phyloP scores from a whole-genome alignment of 2,329 filamentous ascomycete genomes.

The Fusarium stilboides region DNA sequence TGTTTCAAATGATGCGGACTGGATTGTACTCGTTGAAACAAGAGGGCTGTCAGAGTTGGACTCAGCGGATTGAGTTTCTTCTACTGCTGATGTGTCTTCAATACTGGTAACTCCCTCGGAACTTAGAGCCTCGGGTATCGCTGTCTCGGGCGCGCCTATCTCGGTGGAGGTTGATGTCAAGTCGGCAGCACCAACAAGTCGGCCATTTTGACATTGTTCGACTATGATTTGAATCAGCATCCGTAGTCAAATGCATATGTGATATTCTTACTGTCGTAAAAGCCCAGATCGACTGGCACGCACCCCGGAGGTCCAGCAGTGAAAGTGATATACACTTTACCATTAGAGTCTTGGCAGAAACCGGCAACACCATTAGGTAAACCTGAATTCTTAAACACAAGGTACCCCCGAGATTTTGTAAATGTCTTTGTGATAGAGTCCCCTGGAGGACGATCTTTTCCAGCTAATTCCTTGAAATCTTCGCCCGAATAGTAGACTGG shows the following conservation, averaged over 20 bases:
- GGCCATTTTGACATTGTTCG: not conserved
- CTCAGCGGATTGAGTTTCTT: too few species aligned
- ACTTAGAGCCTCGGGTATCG: not conserved
- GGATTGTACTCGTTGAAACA: too few species aligned
- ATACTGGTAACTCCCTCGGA: too few species aligned
- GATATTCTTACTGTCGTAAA: not conserved
- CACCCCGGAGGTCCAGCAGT: not conserved
- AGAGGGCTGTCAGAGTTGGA: too few species aligned
- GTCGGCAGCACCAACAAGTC: not conserved
- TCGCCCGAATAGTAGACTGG: not conserved
- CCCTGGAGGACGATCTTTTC: rapidly evolving
- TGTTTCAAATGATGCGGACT: too few species aligned
- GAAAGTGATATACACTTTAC: not conserved
- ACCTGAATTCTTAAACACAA: not conserved
- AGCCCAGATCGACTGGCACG: not conserved
- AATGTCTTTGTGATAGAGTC: not conserved
- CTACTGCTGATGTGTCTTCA: too few species aligned
- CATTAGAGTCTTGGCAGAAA: not conserved
- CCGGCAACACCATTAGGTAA: not conserved
- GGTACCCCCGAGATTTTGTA: rapidly evolving
- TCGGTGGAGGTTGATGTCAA: too few species aligned
- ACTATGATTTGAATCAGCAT: not conserved
- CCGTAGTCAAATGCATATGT: not conserved
- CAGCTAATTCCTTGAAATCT: not conserved
- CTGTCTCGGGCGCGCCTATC: not conserved